Percentiles rank a stretch among this genome's conserved stretches.
Conservation (phyloP, 2,329 filamentous ascomycete species). For the Trichophyton benhamiae region DNA sequence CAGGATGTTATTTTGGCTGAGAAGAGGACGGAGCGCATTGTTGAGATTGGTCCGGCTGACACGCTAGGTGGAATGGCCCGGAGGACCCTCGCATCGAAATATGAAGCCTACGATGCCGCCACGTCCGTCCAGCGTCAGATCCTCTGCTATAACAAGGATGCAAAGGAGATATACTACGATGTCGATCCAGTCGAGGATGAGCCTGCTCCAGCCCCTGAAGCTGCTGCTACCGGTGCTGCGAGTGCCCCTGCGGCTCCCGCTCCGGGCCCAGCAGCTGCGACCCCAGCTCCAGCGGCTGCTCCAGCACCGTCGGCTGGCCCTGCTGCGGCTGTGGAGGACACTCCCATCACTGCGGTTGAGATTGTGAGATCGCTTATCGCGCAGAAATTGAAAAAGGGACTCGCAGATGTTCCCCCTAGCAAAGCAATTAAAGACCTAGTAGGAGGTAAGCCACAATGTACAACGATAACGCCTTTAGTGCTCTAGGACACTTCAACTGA, state of each 20-base stretch:
- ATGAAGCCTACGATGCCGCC: conserved; percentile 95
- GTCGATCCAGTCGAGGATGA: conserved; percentile 92
- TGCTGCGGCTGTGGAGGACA: conserved; percentile 73
- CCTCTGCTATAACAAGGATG: conserved; percentile 98
- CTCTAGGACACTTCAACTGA: conserved; percentile 6
- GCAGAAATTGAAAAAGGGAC: conserved; percentile 92
- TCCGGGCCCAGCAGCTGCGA: conserved; percentile 42
- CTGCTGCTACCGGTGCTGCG: conserved; percentile 28
- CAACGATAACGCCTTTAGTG: too few relatives aligned
- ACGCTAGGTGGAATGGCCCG: conserved; percentile 96
- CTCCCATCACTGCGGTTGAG: conserved; percentile 76
- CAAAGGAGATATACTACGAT: conserved; percentile 98
- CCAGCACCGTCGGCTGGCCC: conserved; percentile 63
- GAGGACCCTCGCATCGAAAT: conserved; percentile 88
- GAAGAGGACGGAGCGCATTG: conserved; percentile 90
- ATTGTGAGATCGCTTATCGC: conserved; percentile 81
- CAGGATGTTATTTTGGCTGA: conserved; percentile 98
- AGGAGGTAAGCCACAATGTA: conserved; percentile 53
- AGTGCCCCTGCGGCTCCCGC: conserved; percentile 29
- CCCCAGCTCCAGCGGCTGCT: conserved; percentile 43
- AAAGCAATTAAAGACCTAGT: conserved; percentile 99
- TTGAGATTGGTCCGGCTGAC: conserved; percentile 93
- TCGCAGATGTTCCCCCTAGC: conserved; percentile 76
- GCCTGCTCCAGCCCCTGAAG: conserved; percentile 43
- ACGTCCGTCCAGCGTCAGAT: conserved; percentile 95